Conservation (phyloP, 2,329 filamentous ascomycete genomes). For the Pestalotiopsis sp. region DNA sequence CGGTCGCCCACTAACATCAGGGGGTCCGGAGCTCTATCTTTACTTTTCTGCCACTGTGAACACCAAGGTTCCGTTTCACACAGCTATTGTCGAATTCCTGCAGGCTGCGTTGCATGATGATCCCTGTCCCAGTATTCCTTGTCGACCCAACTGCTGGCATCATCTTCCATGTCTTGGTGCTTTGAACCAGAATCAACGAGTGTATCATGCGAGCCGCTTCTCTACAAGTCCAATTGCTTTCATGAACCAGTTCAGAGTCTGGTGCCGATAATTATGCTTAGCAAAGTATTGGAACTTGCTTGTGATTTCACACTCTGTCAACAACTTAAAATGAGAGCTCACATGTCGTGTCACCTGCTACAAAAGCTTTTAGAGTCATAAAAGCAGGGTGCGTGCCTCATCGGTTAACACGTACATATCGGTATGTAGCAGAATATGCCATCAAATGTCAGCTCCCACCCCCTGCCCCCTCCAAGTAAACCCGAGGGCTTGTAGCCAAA, state of each 20-base stretch:
- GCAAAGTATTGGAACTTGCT: not conserved
- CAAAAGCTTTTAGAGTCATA: not conserved
- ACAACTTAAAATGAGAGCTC: not conserved
- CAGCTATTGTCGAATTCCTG: not conserved
- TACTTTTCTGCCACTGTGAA: not conserved
- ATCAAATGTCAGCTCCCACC: not conserved
- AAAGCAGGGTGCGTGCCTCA: not conserved
- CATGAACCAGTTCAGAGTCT: too few relatives aligned
- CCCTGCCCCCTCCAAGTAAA: not conserved
- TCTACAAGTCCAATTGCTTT: too few relatives aligned
- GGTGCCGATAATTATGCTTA: not conserved
- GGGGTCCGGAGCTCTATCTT: not conserved
- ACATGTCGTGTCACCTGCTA: not conserved
- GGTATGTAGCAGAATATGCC: not conserved
- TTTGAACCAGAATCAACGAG: too few relatives aligned
- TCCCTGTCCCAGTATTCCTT: too few relatives aligned
- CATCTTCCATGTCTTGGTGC: too few relatives aligned
- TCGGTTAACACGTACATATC: not conserved
- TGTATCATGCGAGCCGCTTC: too few relatives aligned
- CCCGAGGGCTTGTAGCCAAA: not conserved
- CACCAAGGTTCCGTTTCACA: not conserved
- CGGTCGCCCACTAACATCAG: not conserved
- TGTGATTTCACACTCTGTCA: not conserved
- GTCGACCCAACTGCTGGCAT: too few relatives aligned
- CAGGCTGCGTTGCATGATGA: too few relatives aligned